phyloP scores from a whole-genome alignment of 169 alveolate genomes.

The Plasmodium gaboni region DNA sequence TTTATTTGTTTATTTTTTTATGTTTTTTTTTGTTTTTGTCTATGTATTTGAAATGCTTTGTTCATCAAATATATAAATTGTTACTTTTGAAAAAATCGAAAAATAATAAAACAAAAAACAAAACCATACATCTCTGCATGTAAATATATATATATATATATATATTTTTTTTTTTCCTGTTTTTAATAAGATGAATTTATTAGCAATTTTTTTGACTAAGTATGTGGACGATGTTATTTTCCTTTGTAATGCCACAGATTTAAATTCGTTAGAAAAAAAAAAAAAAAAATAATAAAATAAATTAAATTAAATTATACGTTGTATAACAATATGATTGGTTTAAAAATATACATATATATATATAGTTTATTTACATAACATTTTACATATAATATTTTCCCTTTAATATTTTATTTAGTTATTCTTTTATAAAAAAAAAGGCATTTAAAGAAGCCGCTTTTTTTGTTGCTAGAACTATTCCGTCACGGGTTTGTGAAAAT shows the following conservation, averaged over 20 bases:
- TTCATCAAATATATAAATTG: too few relatives aligned
- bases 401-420: slow-evolving; percentile 28
- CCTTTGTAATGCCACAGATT: slow-evolving; percentile 73
- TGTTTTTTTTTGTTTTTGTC: too few relatives aligned
- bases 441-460: slow-evolving; percentile 75
- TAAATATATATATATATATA: slow-evolving; percentile 1
- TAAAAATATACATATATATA: not conserved
- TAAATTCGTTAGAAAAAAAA: slow-evolving; percentile 59
- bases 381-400: too few relatives aligned
- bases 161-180: slow-evolving; percentile 8
- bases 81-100: too few relatives aligned
- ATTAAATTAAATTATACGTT: not conserved
- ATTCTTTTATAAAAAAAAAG: slow-evolving; percentile 72
- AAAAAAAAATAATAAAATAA: not conserved
- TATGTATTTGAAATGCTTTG: too few relatives aligned
- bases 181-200: slow-evolving; percentile 55
- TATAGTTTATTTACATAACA: not conserved
- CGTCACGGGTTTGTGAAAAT: slow-evolving; percentile 71
- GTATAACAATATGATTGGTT: not conserved
- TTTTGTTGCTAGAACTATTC: slow-evolving; percentile 75
- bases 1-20: too few relatives aligned
- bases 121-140: not conserved
- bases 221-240: slow-evolving; percentile 67
- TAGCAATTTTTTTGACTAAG: slow-evolving; percentile 70
- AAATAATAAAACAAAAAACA: too few relatives aligned